These are phyloP conservation scores for Cryptomeria japonica DNA, from an alignment of 75 land plant species.

Conservation along the genomic window DNA sequence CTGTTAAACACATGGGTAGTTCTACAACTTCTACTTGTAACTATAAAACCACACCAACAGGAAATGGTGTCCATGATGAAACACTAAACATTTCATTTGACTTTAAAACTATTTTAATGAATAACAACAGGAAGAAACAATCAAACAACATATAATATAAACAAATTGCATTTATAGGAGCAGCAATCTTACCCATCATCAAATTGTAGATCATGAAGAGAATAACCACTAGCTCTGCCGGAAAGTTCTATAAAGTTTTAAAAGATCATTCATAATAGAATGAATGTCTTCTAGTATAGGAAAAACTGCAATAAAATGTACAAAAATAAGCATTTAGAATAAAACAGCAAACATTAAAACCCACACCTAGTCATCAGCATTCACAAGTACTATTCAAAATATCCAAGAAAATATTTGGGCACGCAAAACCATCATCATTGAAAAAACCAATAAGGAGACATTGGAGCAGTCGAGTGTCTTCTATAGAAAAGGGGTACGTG, in stretches of 20 bases:
- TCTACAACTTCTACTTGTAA: neutral
- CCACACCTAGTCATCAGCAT: neutral
- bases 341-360: neutral
- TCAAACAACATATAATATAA: neutral
- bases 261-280: slow-evolving; percentile 8
- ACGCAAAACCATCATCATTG: neutral
- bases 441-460: neutral
- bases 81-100: neutral
- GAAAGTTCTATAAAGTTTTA: slow-evolving; percentile 5
- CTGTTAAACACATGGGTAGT: neutral
- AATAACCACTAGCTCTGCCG: neutral
- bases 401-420: neutral
- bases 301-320: slow-evolving; percentile 1
- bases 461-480: neutral
- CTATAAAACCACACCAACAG: neutral
- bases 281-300: slow-evolving; percentile 7
- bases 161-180: neutral
- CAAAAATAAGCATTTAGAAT: neutral
- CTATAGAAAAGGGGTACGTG: neutral
- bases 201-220: neutral
- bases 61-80: neutral
- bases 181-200: neutral
- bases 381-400: neutral
- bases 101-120: neutral
- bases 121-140: neutral